Conservation (phyloP, 2,329 filamentous ascomycete species). For the Juglanconis oblonga region DNA sequence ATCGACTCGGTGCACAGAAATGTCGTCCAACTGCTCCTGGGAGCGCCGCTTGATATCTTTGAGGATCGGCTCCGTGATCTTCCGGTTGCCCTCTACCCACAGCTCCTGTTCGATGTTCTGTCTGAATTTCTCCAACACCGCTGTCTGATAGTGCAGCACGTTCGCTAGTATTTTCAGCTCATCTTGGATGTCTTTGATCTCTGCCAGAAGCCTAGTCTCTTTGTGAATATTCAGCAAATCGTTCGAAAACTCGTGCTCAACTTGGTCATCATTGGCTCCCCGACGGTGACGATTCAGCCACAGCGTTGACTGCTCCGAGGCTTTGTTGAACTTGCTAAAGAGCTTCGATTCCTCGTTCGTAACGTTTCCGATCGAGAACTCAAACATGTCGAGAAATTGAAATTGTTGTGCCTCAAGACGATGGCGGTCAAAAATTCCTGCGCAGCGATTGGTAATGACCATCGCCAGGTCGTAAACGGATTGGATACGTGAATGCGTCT, state of each 20-base stretch:
- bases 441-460: conserved; percentile 58
- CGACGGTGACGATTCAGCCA: conserved; percentile 46
- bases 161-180: conserved; percentile 62
- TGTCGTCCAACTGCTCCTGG: conserved; percentile 53
- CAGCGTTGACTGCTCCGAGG: conserved; percentile 52
- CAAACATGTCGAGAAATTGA: conserved; percentile 67
- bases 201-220: conserved; percentile 59
- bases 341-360: conserved; percentile 55
- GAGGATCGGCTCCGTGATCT: conserved; percentile 16
- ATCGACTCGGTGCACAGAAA: conserved; percentile 56
- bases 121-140: conserved; percentile 45
- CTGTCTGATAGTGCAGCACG: conserved; percentile 47
- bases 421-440: conserved; percentile 59
- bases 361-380: conserved; percentile 55
- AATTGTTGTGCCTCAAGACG: conserved; percentile 56
- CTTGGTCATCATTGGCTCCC: conserved; percentile 3
- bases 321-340: conserved; percentile 57
- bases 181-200: conserved; percentile 66
- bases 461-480: conserved; percentile 62
- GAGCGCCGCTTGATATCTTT: conserved; percentile 46
- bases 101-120: conserved; percentile 36
- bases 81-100: conserved; percentile 20
- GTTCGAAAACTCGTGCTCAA: conserved; percentile 43
- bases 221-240: conserved; percentile 56
- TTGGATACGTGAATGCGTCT: conserved; percentile 56